Evolutionary conservation across 306 rosid species (phyloP).

Genomic region (Citrullus amarus): DNA sequence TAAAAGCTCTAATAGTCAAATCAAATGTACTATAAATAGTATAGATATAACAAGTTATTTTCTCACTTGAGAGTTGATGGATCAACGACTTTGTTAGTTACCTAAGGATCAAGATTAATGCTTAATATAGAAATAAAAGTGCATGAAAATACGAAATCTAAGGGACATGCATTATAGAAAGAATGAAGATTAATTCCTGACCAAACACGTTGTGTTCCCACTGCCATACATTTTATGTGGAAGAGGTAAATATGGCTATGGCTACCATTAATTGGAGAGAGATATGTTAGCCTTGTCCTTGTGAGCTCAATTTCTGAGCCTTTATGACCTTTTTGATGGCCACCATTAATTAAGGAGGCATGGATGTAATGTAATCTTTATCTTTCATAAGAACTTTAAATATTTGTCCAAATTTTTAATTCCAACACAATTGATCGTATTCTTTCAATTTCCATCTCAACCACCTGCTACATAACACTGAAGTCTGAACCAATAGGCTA

Average conservation of each 20-base stretch:
- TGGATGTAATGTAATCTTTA: neutral
- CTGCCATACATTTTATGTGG: neutral
- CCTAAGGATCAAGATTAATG: neutral
- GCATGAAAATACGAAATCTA: neutral
- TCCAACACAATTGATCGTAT: neutral
- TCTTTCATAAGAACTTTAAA: neutral
- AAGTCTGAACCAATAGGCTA: neutral
- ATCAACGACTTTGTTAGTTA: neutral
- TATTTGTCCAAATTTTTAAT: neutral
- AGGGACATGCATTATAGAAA: neutral
- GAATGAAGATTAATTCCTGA: neutral
- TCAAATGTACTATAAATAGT: too few relatives aligned
- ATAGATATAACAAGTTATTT: too few relatives aligned
- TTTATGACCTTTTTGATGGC: neutral
- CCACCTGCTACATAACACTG: neutral
- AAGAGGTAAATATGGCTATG: neutral
- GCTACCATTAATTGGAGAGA: neutral
- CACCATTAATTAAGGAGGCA: neutral
- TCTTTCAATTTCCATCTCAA: neutral
- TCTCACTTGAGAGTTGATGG: too few relatives aligned
- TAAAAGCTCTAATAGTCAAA: too few relatives aligned
- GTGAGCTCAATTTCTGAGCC: neutral
- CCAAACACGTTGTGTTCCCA: neutral
- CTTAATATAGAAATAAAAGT: neutral
- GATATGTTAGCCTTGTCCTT: neutral